A percentile compares a stretch with the other conserved stretches of the same genome.
Evolutionary conservation across 306 rosid genomes (phyloP).

Genomic region (Rubus parviflorus): DNA sequence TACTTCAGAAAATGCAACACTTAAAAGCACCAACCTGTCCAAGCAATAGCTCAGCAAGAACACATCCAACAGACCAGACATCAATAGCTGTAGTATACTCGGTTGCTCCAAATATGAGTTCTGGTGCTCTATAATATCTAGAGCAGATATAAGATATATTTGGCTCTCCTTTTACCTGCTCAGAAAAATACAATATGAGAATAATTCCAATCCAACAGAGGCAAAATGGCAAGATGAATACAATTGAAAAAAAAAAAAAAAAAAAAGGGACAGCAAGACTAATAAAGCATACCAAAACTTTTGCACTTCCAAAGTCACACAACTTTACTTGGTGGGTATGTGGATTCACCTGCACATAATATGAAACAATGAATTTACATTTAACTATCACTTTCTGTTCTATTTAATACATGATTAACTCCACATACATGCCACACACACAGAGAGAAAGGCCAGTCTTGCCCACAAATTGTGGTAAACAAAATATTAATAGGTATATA

Average conservation of each 20-base stretch:
- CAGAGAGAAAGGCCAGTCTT: background rate
- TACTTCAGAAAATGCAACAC: constrained; percentile 2
- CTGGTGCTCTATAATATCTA: constrained; percentile 95
- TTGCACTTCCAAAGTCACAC: constrained; percentile 97
- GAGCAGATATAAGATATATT: constrained; percentile 95
- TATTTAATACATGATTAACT: background rate
- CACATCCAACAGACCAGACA: constrained; percentile 96
- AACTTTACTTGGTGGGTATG: constrained; percentile 96
- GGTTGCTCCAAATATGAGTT: constrained; percentile 98
- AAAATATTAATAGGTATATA: background rate
- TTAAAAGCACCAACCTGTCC: constrained; percentile 71
- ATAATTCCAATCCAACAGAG: constrained; percentile 1
- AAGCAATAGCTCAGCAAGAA: constrained; percentile 91
- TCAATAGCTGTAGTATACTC: constrained; percentile 95
- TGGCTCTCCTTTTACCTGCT: constrained; percentile 95
- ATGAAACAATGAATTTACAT: constrained; percentile 3
- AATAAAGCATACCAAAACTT: constrained; percentile 74
- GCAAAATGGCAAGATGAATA: constrained; percentile 16
- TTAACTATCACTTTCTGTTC: constrained; percentile 1
- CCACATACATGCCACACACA: too few relatives aligned
- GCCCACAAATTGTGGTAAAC: background rate
- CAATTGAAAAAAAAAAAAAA: constrained; percentile 9
- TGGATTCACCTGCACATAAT: constrained; percentile 78
- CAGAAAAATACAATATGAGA: constrained; percentile 21
- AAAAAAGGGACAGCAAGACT: background rate